Evolutionary conservation across 345 rosid genomes (phyloP), one percentile per base, ranked within the genome.

Genomic region (Eucalyptus marginata): DNA sequence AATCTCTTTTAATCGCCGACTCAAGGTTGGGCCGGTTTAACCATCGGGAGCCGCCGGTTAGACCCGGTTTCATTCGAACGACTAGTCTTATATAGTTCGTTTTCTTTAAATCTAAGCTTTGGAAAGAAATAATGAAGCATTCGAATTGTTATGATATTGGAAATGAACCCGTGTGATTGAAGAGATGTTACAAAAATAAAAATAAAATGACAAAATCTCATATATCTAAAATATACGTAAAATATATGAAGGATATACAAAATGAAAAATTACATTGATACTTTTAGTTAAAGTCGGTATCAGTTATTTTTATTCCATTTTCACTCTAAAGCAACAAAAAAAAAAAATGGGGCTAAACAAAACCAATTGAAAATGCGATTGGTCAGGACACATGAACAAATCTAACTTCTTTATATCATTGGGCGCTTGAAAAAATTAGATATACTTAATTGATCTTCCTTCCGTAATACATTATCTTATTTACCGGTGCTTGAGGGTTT

Each of bases 131-230:
- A 31, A 68, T 8, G 6, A 36, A 68, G 1, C 7, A 16, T 31
- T 68, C 13, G 43, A 68, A 31, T 68, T 68, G 40, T 68, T 33
- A 68, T 31, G 80, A 68, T 31, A 8, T 68, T 31, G 10, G 43
- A 68, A 68, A 68, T 31, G 43, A 68, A 17, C 80, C 43, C 7
- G 12, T 36, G 2, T 1, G 12, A 7, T 31, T 18, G 43, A 5
- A 18, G 24, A 68, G 24, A 31, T 0, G 80, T 68, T 31, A 1
- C 9, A 33, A 68, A 51, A 51, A 7, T 0, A 0, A 16, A 52
- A 9, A 31, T 29, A 68, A 68, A 76, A 6, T 20, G 4, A 76
- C 5, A 12, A 76, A 40, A 11, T 40, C 7, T 76, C 29, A 20
- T 76, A 10, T 76, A 44, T 76, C 16, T 76, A 40, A 13, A 40